Evolutionary conservation across 176 grass and related monocot genomes (phyloP), one percentile per base, ranked within the genome.

Genomic region (Hyparrhenia diplandra): DNA sequence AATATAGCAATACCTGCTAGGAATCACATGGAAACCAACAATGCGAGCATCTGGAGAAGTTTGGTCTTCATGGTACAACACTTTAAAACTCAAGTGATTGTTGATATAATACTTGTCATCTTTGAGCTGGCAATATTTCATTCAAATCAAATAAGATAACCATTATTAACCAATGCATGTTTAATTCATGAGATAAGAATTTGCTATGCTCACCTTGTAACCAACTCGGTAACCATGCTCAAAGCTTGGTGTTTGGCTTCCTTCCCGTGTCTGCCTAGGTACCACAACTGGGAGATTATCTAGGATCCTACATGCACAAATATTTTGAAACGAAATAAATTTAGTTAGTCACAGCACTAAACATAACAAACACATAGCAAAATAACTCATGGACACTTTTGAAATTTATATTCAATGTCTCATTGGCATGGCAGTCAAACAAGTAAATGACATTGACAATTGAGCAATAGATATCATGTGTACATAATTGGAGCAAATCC

Each of bases 281-380:
- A 94, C 89, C 68, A 91, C 92, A 89, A 91, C 84, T 73, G 89
- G 92, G 37, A 94, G 92, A 73, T 94, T 91, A 89, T 94, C 92
- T 40, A 94, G 81, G 81, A 94, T 94, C 89, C 92, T 94, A 51
- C 52, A 63, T 64, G 24, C 42, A 27, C 57, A 83, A 28, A 13
- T 30, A 18, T 20, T 13, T 0, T 24, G 10, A 59, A 69, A n/a
- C 5, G 0, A 47, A 46, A 61, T 31, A 70, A 67, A 25, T 0
- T 43, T 31, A 43, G 41, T 78, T 34, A 91, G 67, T 13, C n/a
- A 28, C 34, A 69, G 34, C 78, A 69, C 58, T n/a, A 18, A 49
- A 73, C 10, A 90, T 71, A 71, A 71, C 13, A 81, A 35, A 82
- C 13, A 30, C 75, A 47, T 10, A 14, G 16, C 63, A 10, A 71